phyloP scores from a whole-genome alignment of 2,329 filamentous ascomycete genomes.

The Phaeomoniella chlamydospora region DNA sequence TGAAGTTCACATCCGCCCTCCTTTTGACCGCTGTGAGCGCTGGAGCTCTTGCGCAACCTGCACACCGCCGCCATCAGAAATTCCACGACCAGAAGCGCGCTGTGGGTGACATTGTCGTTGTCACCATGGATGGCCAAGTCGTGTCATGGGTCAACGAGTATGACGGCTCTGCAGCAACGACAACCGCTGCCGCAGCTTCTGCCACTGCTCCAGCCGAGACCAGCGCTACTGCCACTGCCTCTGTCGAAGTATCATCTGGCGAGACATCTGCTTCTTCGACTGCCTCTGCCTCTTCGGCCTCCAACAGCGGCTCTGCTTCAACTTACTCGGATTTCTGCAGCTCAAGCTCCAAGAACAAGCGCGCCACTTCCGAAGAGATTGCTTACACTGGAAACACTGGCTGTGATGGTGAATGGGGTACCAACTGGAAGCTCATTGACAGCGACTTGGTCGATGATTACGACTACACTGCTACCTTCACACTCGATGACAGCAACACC shows the following conservation, averaged over 20 bases:
- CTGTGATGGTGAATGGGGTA: background rate
- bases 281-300: conserved; percentile 6
- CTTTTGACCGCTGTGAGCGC: background rate
- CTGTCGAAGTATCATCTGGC: background rate
- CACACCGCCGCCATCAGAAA: background rate
- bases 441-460: background rate
- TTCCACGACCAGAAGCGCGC: conserved; percentile 27
- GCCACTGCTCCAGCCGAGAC: conserved; percentile 2
- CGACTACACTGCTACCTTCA: background rate
- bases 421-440: background rate
- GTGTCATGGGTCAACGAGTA: conserved; percentile 45
- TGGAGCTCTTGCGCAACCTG: background rate
- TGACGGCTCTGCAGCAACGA: conserved; percentile 17
- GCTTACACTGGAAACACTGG: background rate
- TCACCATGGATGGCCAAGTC: conserved; percentile 33
- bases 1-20: background rate
- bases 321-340: background rate
- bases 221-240: conserved; percentile 5
- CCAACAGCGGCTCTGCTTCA: conserved; percentile 5
- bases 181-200: background rate
- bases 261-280: conserved; percentile 5
- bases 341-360: background rate
- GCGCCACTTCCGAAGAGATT: background rate
- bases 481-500: background rate
- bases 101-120: conserved; percentile 35